Conservation (phyloP, 1,284 basidiomycete genomes). For the Sanghuangporus weigelae region DNA sequence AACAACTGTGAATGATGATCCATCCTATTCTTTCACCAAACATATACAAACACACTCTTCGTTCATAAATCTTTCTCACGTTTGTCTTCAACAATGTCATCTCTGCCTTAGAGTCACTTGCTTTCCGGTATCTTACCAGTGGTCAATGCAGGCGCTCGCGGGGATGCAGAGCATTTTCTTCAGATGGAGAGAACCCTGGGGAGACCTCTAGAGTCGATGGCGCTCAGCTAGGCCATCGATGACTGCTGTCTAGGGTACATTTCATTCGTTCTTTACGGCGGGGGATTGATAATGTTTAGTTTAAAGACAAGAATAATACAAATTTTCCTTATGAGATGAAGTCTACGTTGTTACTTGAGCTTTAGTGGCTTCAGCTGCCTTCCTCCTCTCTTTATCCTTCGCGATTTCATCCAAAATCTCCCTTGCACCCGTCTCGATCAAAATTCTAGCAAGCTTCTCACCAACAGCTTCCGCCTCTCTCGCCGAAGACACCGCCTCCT, state of each 20-base stretch:
- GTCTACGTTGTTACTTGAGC: neutral
- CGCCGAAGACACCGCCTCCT: conserved; percentile 44
- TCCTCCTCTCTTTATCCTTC: conserved; percentile 53
- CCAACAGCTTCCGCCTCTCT: conserved; percentile 71
- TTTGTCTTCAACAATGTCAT: neutral
- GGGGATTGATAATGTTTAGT: neutral
- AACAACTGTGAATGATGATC: too few relatives aligned
- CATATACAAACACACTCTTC: neutral
- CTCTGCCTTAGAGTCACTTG: conserved; percentile 38
- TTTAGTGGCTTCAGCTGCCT: conserved; percentile 29
- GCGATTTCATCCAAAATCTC: conserved; percentile 79
- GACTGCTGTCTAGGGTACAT: conserved; percentile 13
- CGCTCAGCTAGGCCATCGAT: conserved; percentile 26
- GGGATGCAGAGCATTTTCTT: conserved; percentile 43
- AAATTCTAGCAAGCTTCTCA: conserved; percentile 51
- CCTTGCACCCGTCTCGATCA: conserved; percentile 68
- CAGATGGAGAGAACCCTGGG: conserved; percentile 10
- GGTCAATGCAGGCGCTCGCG: conserved; percentile 58
- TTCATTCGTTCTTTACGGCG: neutral
- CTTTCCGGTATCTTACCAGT: conserved; percentile 35
- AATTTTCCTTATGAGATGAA: neutral
- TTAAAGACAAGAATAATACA: neutral
- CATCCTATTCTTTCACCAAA: neutral
- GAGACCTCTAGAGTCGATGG: conserved; percentile 28
- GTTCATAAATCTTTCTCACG: neutral